Percentiles rank a stretch among this genome's conserved stretches.
phyloP scores from a whole-genome alignment of 148 eudicot species.

The Persicaria tinctoria region DNA sequence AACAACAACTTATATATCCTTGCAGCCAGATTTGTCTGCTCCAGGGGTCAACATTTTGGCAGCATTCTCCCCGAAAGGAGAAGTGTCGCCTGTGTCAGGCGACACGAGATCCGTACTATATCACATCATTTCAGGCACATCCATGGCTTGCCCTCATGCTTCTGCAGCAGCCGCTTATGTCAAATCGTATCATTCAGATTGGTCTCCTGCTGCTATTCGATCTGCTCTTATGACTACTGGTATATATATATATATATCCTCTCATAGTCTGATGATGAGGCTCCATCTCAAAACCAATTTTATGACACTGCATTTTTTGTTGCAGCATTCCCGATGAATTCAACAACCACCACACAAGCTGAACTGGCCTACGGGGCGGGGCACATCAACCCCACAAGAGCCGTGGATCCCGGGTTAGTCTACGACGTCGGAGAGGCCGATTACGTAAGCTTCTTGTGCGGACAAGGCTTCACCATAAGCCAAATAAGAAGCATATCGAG shows the following conservation, averaged over 20 bases:
- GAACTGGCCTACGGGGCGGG: conserved; percentile 36
- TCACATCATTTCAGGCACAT: conserved; percentile 48
- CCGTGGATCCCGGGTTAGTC: conserved; percentile 29
- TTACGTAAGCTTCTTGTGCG: conserved; percentile 32
- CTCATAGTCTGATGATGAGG: not conserved
- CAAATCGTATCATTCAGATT: conserved; percentile 44
- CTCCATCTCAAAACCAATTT: not conserved
- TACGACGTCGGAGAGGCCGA: conserved; percentile 22
- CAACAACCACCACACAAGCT: conserved; percentile 12
- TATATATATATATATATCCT: not conserved
- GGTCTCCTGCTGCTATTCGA: conserved; percentile 71
- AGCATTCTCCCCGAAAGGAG: conserved; percentile 37
- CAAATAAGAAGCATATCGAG: conserved; percentile 17
- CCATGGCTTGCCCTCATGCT: conserved; percentile 75
- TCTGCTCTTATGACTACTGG: conserved; percentile 73
- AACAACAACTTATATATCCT: not conserved
- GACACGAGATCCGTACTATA: conserved; percentile 29
- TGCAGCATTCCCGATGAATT: conserved; percentile 24
- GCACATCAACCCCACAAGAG: conserved; percentile 25
- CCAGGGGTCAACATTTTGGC: conserved; percentile 69
- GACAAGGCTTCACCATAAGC: conserved; percentile 17
- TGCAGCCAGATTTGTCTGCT: conserved; percentile 53
- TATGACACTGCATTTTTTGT: not conserved
- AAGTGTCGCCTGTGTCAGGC: not conserved
- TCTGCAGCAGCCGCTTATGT: conserved; percentile 52